Percentiles rank a stretch among this genome's conserved stretches.
Evolutionary conservation across 305 asterid species (phyloP).

Genomic region (Fraxinus greggii): DNA sequence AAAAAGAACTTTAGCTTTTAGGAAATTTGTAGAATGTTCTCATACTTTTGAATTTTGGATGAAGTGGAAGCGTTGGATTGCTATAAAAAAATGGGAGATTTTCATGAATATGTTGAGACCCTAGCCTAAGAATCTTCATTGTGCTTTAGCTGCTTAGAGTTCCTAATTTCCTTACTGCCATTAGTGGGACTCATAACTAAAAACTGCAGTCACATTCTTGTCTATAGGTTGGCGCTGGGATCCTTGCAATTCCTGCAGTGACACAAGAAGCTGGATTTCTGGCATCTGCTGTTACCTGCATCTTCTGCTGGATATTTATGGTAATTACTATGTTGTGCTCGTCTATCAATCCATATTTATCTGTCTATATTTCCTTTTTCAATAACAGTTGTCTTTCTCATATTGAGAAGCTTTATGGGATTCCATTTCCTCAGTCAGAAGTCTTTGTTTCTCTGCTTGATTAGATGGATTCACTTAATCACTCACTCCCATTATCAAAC

Average conservation of each 20-base stretch:
- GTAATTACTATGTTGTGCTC: slow-evolving; percentile 34
- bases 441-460: slow-evolving; percentile 5
- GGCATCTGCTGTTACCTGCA: slow-evolving; percentile 73
- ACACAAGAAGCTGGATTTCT: slow-evolving; percentile 92
- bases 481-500: neutral
- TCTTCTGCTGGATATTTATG: slow-evolving; percentile 84
- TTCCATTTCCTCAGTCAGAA: slow-evolving; percentile 11
- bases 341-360: neutral
- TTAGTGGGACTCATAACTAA: neutral
- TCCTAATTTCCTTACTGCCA: neutral
- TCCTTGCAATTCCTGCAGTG: slow-evolving; percentile 95
- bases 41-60: neutral
- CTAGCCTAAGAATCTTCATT: neutral
- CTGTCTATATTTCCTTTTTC: slow-evolving; percentile 12
- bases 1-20: neutral
- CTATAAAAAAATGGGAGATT: neutral
- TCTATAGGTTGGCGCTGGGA: slow-evolving; percentile 81
- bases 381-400: neutral
- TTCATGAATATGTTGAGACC: neutral
- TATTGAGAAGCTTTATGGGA: slow-evolving; percentile 14
- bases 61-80: neutral
- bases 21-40: neutral
- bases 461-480: slow-evolving; percentile 3
- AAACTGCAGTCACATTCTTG: neutral
- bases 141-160: neutral